Conservation (phyloP, 441 rosid species). For the Metrosideros polymorpha region DNA sequence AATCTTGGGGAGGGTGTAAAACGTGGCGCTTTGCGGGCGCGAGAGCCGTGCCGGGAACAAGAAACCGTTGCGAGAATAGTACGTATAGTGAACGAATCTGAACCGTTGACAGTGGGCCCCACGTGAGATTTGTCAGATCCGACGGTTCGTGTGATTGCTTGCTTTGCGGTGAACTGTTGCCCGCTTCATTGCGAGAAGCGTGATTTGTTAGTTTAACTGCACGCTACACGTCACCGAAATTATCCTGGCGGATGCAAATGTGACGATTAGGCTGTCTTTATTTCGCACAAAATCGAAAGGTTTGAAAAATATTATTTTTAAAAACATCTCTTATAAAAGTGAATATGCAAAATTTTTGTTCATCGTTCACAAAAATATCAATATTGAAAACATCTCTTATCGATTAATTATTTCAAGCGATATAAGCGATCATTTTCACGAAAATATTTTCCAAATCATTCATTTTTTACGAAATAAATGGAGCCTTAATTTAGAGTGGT, state of each 20-base stretch:
- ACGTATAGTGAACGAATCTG: background rate
- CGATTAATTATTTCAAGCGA: too few species aligned
- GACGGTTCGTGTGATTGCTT: background rate
- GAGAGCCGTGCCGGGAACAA: constrained; percentile 26
- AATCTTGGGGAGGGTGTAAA: constrained; percentile 14
- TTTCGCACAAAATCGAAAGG: too few species aligned
- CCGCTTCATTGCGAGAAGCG: background rate
- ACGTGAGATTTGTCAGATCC: background rate
- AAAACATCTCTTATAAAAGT: too few species aligned
- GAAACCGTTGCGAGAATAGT: background rate
- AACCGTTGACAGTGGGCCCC: background rate
- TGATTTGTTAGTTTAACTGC: too few species aligned
- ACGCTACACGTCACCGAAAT: background rate
- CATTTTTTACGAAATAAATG: too few species aligned
- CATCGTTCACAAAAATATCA: too few species aligned
- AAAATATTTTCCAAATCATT: too few species aligned
- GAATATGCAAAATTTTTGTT: too few species aligned
- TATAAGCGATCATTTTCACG: too few species aligned
- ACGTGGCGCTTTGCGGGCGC: constrained; percentile 26
- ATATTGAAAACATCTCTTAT: too few species aligned
- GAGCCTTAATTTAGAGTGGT: too few species aligned
- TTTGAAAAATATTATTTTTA: too few species aligned
- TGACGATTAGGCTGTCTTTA: fast-evolving
- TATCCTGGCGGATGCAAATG: background rate
- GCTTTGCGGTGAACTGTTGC: background rate